Percentiles rank a stretch among this genome's conserved stretches.
Evolutionary conservation across 352 stramenopile species (phyloP).

Genomic region (Phytophthora citrophthora): DNA sequence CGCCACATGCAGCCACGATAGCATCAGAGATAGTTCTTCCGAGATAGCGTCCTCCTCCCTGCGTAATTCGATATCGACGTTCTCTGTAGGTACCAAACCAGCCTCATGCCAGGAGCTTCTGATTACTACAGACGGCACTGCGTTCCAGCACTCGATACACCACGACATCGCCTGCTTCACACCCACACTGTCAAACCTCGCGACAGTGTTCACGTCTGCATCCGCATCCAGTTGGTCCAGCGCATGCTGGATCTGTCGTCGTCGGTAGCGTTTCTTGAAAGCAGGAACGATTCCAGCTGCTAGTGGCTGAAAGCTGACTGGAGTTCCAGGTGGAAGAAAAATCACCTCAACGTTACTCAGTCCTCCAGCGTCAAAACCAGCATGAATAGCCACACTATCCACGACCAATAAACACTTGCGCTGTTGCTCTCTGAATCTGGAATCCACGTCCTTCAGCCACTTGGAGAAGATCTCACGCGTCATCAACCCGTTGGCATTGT

Average conservation of each 20-base stretch:
- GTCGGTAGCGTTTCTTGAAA: slow-evolving; percentile 38
- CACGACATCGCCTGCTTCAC: slow-evolving; percentile 31
- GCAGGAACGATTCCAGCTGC: slow-evolving; percentile 26
- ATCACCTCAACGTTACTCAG: slow-evolving; percentile 35
- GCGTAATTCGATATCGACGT: slow-evolving; percentile 2
- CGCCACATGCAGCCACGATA: slow-evolving; percentile 26
- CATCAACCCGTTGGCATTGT: slow-evolving; percentile 39
- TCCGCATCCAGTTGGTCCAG: slow-evolving; percentile 36
- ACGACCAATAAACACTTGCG: slow-evolving; percentile 36
- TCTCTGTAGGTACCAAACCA: slow-evolving; percentile 14
- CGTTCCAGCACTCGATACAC: slow-evolving; percentile 32
- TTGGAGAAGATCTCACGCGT: slow-evolving; percentile 39
- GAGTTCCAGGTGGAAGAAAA: slow-evolving; percentile 20
- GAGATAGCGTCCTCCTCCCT: slow-evolving; percentile 21
- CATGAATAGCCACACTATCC: slow-evolving; percentile 36
- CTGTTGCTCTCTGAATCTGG: slow-evolving; percentile 24
- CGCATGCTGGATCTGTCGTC: slow-evolving; percentile 34
- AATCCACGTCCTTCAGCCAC: slow-evolving; percentile 38
- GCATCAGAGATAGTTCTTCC: slow-evolving; percentile 29
- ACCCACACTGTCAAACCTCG: slow-evolving; percentile 28
- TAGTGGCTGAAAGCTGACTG: slow-evolving; percentile 30
- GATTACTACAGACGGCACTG: slow-evolving; percentile 24
- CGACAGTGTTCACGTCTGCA: slow-evolving; percentile 14
- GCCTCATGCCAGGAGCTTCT: slow-evolving; percentile 24
- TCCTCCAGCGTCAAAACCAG: slow-evolving; percentile 17